phyloP scores from a whole-genome alignment of 2,329 filamentous ascomycete species.

The Niveomyces coronatus region DNA sequence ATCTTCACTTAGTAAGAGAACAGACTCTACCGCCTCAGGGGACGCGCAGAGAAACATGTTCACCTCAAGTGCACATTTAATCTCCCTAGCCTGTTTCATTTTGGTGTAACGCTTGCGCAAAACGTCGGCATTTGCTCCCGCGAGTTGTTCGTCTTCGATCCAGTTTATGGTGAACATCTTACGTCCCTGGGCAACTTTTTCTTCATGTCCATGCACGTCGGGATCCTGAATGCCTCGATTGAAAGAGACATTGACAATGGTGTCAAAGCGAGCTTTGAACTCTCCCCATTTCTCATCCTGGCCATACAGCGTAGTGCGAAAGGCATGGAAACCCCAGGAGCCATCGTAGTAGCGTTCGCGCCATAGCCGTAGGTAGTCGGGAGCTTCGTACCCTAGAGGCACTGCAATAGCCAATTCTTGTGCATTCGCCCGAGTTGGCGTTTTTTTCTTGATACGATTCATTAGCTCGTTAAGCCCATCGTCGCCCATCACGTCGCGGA shows the following conservation, averaged over 20 bases:
- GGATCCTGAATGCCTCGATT: constrained; percentile 6
- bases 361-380: constrained; percentile 12
- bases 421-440: constrained; percentile 3
- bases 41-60: constrained; percentile 14
- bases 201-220: constrained; percentile 8
- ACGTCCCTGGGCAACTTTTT: constrained; percentile 9
- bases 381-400: constrained; percentile 1
- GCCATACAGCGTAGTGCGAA: constrained; percentile 9
- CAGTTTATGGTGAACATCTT: constrained; percentile 11
- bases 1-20: constrained; percentile 3
- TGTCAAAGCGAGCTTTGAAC: constrained; percentile 8
- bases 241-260: constrained; percentile 9
- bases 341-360: constrained; percentile 1
- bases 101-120: constrained; percentile 4
- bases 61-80: constrained; percentile 3
- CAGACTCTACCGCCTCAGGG: constrained; percentile 10
- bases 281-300: constrained; percentile 8
- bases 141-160: constrained; percentile 11
- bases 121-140: constrained; percentile 1
- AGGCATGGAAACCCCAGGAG: constrained; percentile 12
- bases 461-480: constrained; percentile 9
- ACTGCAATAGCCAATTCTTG: background rate
- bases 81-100: constrained; percentile 1
- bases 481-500: constrained; percentile 12
- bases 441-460: constrained; percentile 1